Conservation (phyloP, 371 early-diverging fungal genomes). For the Mucor lusitanicus region DNA sequence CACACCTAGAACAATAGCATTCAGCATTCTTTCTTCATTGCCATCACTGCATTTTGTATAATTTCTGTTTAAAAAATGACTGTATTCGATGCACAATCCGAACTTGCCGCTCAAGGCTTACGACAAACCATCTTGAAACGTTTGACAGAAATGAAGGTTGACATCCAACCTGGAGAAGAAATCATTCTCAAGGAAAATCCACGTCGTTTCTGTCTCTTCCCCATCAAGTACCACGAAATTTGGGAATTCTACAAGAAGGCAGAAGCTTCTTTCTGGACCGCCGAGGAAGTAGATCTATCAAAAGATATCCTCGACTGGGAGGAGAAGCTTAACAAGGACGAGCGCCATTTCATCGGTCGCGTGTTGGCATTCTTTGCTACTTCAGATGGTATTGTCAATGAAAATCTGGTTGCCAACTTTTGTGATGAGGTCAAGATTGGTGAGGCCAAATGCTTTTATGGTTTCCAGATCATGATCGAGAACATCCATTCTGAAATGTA, state of each 20-base stretch:
- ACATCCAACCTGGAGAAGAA: slow-evolving; percentile 24
- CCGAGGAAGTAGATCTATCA: slow-evolving; percentile 97
- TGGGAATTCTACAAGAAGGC: slow-evolving; percentile 99
- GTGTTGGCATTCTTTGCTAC: slow-evolving; percentile 99
- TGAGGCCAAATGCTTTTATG: slow-evolving; percentile 98
- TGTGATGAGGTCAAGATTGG: slow-evolving; percentile 97
- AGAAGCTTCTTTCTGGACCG: slow-evolving; percentile 99
- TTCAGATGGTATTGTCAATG: slow-evolving; percentile 99
- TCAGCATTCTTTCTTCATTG: not conserved
- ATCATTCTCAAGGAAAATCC: slow-evolving; percentile 59
- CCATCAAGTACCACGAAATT: slow-evolving; percentile 48
- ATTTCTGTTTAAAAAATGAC: slow-evolving; percentile 11
- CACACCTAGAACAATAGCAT: not conserved
- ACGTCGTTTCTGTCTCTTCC: slow-evolving; percentile 84
- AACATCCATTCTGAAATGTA: slow-evolving; percentile 99
- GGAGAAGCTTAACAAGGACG: slow-evolving; percentile 84
- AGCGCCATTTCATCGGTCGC: slow-evolving; percentile 95
- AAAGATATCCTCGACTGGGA: slow-evolving; percentile 97
- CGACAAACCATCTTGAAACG: slow-evolving; percentile 15
- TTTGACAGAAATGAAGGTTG: slow-evolving; percentile 15
- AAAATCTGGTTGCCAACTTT: slow-evolving; percentile 97
- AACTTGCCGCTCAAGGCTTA: slow-evolving; percentile 13
- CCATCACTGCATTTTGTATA: not conserved
- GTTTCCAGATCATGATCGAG: slow-evolving; percentile 99
- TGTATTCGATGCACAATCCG: slow-evolving; percentile 22